These are phyloP conservation scores for Metarhizium brunneum DNA, from an alignment of 2,329 filamentous ascomycete genomes.

Conservation along the genomic window DNA sequence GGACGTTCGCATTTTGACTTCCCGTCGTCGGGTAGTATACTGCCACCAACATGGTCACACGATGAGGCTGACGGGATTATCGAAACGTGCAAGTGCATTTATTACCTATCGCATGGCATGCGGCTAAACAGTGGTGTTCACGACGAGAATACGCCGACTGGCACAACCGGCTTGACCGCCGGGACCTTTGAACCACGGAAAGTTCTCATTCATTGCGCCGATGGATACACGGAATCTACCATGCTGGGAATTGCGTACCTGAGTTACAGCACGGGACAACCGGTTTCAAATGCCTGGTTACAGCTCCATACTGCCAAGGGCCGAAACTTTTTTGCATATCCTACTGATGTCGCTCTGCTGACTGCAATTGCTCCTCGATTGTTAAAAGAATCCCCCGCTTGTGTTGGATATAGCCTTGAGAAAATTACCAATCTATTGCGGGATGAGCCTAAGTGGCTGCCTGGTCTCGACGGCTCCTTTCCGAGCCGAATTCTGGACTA, in stretches of 20 bases:
- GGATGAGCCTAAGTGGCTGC: conserved; percentile 69
- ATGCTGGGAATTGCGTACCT: conserved; percentile 85
- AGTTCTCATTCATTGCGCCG: conserved; percentile 84
- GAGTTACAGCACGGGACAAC: conserved; percentile 78
- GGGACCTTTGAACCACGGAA: conserved; percentile 40
- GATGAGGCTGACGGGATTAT: conserved; percentile 76
- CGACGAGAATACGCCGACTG: neutral
- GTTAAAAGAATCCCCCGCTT: conserved; percentile 58
- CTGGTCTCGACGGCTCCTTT: conserved; percentile 77
- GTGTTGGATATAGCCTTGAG: conserved; percentile 36
- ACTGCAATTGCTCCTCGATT: conserved; percentile 67
- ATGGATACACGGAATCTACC: conserved; percentile 93
- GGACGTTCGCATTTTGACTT: conserved; percentile 51
- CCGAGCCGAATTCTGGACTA: conserved; percentile 85
- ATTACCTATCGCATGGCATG: conserved; percentile 66
- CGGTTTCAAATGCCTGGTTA: conserved; percentile 81
- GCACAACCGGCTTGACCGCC: conserved; percentile 7
- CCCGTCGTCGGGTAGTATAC: conserved; percentile 86
- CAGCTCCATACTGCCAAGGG: conserved; percentile 68
- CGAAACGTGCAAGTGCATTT: conserved; percentile 84
- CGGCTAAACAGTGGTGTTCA: conserved; percentile 21
- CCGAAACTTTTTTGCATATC: conserved; percentile 95
- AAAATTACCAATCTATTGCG: conserved; percentile 44
- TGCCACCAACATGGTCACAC: conserved; percentile 76
- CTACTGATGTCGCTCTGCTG: conserved; percentile 79